A percentile compares a stretch with the other conserved stretches of the same genome.
phyloP scores from a whole-genome alignment of 2,329 filamentous ascomycete species.

The Aschersonia sp. region DNA sequence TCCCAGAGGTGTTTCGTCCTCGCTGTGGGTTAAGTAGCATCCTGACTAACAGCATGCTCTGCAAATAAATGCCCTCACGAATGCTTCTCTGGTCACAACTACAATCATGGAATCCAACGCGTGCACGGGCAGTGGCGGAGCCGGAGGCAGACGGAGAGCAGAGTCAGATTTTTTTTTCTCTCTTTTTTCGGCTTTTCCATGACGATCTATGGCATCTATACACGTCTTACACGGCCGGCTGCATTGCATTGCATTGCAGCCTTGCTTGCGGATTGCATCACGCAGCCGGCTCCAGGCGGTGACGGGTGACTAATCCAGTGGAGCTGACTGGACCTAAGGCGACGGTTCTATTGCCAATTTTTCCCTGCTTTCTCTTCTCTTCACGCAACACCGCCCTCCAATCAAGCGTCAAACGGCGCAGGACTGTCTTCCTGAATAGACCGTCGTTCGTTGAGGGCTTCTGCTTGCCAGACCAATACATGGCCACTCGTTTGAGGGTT shows the following conservation, averaged over 20 bases:
- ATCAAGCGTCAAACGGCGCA: slow-evolving; percentile 5
- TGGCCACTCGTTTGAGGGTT: slow-evolving; percentile 29
- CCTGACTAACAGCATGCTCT: too few species aligned
- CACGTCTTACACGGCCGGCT: not conserved
- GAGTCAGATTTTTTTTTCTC: too few species aligned
- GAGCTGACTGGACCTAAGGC: not conserved
- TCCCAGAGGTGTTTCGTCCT: too few species aligned
- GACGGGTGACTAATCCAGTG: slow-evolving; percentile 1
- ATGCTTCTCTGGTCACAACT: too few species aligned
- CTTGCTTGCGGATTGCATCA: not conserved
- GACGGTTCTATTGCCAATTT: not conserved
- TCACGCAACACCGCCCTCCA: slow-evolving; percentile 16
- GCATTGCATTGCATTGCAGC: not conserved
- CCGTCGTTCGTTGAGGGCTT: slow-evolving; percentile 6
- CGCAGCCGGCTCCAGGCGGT: not conserved
- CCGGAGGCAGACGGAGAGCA: too few species aligned
- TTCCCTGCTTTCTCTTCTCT: slow-evolving; percentile 6
- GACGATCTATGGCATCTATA: too few species aligned
- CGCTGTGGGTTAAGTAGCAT: too few species aligned
- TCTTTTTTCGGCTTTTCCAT: too few species aligned
- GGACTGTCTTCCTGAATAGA: slow-evolving; percentile 8
- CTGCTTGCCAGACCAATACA: slow-evolving; percentile 21
- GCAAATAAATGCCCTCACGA: too few species aligned
- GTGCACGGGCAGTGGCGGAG: too few species aligned
- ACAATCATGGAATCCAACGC: too few species aligned